Conservation (phyloP, 495 filamentous ascomycete species). For the Xylaria grammica region DNA sequence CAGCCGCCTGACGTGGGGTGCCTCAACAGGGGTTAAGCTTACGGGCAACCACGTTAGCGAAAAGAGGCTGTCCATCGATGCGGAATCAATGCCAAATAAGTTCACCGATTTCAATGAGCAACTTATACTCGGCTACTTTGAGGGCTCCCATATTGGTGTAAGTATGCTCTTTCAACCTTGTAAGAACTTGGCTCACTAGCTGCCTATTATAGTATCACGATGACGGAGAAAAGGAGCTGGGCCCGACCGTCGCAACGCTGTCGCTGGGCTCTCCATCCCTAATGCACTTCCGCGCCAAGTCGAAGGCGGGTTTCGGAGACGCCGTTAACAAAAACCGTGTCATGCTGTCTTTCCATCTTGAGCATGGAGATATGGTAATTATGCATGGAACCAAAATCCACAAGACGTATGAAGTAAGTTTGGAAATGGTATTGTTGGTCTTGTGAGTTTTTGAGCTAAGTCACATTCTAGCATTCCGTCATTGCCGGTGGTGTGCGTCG, state of each 20-base stretch:
- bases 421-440: conserved; percentile 9
- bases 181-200: conserved; percentile 29
- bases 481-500: conserved; percentile 60
- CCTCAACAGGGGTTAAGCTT: conserved; percentile 46
- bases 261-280: conserved; percentile 71
- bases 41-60: conserved; percentile 27
- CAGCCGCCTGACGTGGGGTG: conserved; percentile 70
- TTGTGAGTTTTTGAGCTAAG: conserved; percentile 30
- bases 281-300: conserved; percentile 77
- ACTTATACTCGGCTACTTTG: conserved; percentile 76
- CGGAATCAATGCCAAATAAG: conserved; percentile 21
- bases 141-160: conserved; percentile 70
- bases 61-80: background rate
- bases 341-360: conserved; percentile 51
- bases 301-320: conserved; percentile 49
- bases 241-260: conserved; percentile 75
- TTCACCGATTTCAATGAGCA: conserved; percentile 72
- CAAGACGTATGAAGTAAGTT: conserved; percentile 69
- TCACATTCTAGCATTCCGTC: conserved; percentile 62
- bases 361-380: conserved; percentile 81
- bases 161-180: conserved; percentile 31
- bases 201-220: conserved; percentile 74
- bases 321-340: conserved; percentile 35
- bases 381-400: conserved; percentile 81
- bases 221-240: conserved; percentile 78